phyloP scores from a whole-genome alignment of 768 basidiomycete genomes.

The Tylopilus subfusipes region DNA sequence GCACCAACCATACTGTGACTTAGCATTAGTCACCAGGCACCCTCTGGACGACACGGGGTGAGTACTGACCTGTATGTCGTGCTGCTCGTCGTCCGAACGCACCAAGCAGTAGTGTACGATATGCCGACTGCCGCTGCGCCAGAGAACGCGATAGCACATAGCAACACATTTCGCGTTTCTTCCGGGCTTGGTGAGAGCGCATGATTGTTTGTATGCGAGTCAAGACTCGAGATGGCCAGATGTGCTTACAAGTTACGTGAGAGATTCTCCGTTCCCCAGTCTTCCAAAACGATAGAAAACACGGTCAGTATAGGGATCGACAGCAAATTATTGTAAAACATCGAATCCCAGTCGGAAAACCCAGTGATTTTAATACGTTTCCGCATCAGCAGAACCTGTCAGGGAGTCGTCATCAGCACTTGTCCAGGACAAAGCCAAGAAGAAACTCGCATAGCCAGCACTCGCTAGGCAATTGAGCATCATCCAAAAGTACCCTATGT shows the following conservation, averaged over 20 bases:
- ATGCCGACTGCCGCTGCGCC: constrained; percentile 98
- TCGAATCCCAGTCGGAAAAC: constrained; percentile 97
- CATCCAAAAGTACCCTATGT: constrained; percentile 97
- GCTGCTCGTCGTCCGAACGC: constrained; percentile 90
- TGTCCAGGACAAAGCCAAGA: neutral
- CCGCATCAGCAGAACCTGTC: constrained; percentile 89
- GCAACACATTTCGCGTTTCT: constrained; percentile 70
- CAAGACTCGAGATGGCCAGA: neutral
- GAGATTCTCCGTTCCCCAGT: constrained; percentile 83
- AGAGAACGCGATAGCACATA: constrained; percentile 90
- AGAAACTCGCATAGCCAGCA: constrained; percentile 75
- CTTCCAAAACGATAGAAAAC: constrained; percentile 81
- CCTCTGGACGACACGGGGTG: neutral
- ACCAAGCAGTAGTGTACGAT: constrained; percentile 99
- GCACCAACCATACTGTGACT: constrained; percentile 87
- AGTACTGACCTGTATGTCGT: constrained; percentile 93
- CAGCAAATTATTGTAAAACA: constrained; percentile 97
- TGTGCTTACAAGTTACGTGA: constrained; percentile 81
- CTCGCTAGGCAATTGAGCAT: constrained; percentile 84
- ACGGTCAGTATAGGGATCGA: constrained; percentile 87
- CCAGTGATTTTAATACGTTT: constrained; percentile 93
- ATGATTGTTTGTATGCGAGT: neutral
- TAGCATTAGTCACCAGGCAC: constrained; percentile 6
- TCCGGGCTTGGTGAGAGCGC: constrained; percentile 56
- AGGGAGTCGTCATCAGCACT: neutral